Evolutionary conservation across 2,329 filamentous ascomycete species (phyloP).

Genomic region (Sclerotinia nivalis): DNA sequence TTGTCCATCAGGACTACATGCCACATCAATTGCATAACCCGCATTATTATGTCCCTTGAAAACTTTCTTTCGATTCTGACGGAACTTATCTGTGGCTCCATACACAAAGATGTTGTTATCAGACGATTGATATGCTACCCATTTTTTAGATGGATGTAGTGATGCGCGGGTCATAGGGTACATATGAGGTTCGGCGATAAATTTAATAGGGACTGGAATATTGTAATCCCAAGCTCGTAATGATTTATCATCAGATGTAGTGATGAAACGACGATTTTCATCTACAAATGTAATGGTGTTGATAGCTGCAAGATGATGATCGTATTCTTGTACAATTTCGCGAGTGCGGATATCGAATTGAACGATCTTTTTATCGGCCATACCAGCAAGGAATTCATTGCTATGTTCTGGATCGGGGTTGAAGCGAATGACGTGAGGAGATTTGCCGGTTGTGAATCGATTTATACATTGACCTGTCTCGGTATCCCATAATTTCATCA

Average conservation of each 20-base stretch:
- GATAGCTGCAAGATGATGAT: conserved; percentile 95
- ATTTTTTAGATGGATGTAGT: conserved; percentile 85
- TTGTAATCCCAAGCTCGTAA: conserved; percentile 97
- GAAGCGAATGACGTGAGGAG: conserved; percentile 91
- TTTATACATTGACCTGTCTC: conserved; percentile 87
- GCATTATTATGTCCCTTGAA: conserved; percentile 96
- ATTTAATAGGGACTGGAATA: conserved; percentile 97
- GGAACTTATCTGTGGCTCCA: conserved; percentile 90
- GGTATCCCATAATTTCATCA: conserved; percentile 98
- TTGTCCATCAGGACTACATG: conserved; percentile 86
- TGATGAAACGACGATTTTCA: conserved; percentile 92
- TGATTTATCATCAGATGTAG: conserved; percentile 95
- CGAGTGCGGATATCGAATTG: conserved; percentile 86
- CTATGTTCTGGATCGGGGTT: conserved; percentile 76
- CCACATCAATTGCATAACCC: conserved; percentile 87
- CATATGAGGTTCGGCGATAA: conserved; percentile 97
- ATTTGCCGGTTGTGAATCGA: conserved; percentile 91
- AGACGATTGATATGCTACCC: conserved; percentile 87
- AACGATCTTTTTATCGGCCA: conserved; percentile 98
- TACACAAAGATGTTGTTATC: conserved; percentile 99
- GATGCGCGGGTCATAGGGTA: conserved; percentile 88
- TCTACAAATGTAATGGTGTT: conserved; percentile 98
- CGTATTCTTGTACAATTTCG: conserved; percentile 92
- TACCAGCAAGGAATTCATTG: conserved; percentile 91
- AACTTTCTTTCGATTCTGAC: conserved; percentile 95